Conservation (phyloP, 176 grass and related monocot species). For the Oryza rufipogon region DNA sequence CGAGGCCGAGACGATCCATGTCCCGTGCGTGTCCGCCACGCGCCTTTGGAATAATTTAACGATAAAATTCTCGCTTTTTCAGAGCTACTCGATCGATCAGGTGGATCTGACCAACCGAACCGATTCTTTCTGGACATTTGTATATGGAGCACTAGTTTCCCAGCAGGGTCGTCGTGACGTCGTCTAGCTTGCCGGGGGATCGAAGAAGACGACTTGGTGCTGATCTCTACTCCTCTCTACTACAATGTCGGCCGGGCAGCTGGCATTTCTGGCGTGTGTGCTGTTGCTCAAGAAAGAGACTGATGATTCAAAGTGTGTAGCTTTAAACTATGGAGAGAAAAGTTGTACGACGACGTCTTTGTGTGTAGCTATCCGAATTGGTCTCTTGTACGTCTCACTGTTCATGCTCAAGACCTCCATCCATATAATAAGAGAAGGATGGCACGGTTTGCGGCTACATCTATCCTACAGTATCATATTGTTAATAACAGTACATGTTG, state of each 20-base stretch:
- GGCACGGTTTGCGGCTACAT: no score
- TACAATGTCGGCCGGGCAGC: no score
- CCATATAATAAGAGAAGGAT: no score
- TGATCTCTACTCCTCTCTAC: not conserved
- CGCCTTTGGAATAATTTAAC: not conserved
- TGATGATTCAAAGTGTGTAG: not conserved
- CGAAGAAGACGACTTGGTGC: no score
- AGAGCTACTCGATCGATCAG: not conserved
- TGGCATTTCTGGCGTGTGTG: not conserved
- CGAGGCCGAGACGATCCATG: no score
- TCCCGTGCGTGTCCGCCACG: constrained; percentile 1
- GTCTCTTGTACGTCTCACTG: not conserved
- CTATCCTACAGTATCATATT: no score
- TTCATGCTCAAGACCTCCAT: no score
- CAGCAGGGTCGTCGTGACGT: not conserved
- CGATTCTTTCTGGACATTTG: no score
- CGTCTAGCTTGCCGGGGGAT: not conserved
- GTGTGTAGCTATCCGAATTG: not conserved
- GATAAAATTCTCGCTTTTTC: not conserved
- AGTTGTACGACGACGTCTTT: not conserved
- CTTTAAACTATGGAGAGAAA: not conserved
- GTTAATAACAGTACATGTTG: no score
- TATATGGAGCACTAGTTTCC: not conserved
- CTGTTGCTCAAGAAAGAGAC: not conserved
- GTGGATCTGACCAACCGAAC: not conserved